Conservation (phyloP, 2,329 filamentous ascomycete genomes). For the Microdochium trichocladiopsis region DNA sequence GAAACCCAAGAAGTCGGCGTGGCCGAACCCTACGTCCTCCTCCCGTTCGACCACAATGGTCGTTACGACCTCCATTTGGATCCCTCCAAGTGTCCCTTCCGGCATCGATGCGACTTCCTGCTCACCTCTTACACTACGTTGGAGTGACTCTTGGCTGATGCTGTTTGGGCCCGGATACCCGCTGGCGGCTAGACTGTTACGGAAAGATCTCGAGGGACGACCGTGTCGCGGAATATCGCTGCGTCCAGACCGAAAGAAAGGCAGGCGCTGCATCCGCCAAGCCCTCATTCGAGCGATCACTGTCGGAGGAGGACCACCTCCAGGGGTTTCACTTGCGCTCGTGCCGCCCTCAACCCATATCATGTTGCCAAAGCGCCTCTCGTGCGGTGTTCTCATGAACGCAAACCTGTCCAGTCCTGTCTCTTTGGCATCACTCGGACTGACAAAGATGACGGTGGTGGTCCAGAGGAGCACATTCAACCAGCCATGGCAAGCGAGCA, state of each 20-base stretch:
- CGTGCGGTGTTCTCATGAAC: conserved; percentile 7
- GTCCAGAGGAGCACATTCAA: conserved; percentile 10
- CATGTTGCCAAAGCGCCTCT: conserved; percentile 6
- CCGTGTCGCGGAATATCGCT: too few relatives aligned
- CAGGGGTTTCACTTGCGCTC: not conserved
- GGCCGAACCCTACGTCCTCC: not conserved
- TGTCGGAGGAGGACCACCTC: not conserved
- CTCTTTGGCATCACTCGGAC: conserved; percentile 5
- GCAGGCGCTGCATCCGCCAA: conserved; percentile 2
- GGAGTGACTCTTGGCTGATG: conserved; percentile 1
- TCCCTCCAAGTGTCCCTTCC: not conserved
- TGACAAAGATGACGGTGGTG: conserved; percentile 9
- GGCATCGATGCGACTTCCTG: not conserved
- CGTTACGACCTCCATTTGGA: conserved; percentile 7
- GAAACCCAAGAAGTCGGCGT: not conserved
- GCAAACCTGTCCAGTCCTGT: conserved; percentile 9
- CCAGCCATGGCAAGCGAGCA: conserved; percentile 8
- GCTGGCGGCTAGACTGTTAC: not conserved
- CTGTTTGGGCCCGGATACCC: not conserved
- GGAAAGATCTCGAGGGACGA: not conserved
- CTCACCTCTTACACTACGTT: not conserved
- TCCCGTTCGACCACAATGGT: conserved; percentile 4
- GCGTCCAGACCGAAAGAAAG: not conserved
- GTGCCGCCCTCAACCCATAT: conserved; percentile 5
- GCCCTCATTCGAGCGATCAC: conserved; percentile 5